Evolutionary conservation across 352 stramenopile genomes (phyloP).

Genomic region (Phytophthora agathidicida): DNA sequence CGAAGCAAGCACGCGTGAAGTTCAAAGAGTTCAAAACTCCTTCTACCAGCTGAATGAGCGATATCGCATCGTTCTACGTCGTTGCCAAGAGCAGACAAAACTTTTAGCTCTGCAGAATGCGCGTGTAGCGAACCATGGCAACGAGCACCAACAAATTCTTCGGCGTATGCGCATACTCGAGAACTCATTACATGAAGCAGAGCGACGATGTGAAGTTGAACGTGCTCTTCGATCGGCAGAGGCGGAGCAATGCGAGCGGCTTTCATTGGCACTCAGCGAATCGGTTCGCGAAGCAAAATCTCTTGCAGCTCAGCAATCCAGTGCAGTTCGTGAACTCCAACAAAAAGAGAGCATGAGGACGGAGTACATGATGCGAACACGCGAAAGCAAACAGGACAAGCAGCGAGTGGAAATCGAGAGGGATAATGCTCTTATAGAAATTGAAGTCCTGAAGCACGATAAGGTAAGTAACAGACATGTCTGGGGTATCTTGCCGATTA

Average conservation of each 20-base stretch:
- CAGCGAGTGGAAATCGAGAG: conserved; percentile 58
- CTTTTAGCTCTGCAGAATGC: conserved; percentile 66
- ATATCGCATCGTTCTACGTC: conserved; percentile 60
- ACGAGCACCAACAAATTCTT: conserved; percentile 68
- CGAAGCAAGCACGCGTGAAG: conserved; percentile 26
- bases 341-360: conserved; percentile 61
- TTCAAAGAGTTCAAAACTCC: conserved; percentile 32
- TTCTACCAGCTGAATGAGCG: conserved; percentile 52
- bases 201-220: conserved; percentile 55
- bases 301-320: conserved; percentile 55
- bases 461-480: conserved; percentile 27
- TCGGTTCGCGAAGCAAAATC: conserved; percentile 56
- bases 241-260: conserved; percentile 57
- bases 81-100: conserved; percentile 70
- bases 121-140: conserved; percentile 53
- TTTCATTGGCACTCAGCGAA: conserved; percentile 56
- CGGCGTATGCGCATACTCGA: conserved; percentile 55
- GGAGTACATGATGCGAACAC: conserved; percentile 60
- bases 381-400: conserved; percentile 54
- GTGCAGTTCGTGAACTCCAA: conserved; percentile 48
- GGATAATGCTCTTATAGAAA: conserved; percentile 53
- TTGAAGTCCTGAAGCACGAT: conserved; percentile 47
- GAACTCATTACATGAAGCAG: conserved; percentile 40
- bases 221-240: conserved; percentile 56
- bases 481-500: background rate